Percentiles rank a stretch among this genome's conserved stretches.
Conservation (phyloP, 1,139 yeast species). For the Saccharomycopsis hybrid region DNA sequence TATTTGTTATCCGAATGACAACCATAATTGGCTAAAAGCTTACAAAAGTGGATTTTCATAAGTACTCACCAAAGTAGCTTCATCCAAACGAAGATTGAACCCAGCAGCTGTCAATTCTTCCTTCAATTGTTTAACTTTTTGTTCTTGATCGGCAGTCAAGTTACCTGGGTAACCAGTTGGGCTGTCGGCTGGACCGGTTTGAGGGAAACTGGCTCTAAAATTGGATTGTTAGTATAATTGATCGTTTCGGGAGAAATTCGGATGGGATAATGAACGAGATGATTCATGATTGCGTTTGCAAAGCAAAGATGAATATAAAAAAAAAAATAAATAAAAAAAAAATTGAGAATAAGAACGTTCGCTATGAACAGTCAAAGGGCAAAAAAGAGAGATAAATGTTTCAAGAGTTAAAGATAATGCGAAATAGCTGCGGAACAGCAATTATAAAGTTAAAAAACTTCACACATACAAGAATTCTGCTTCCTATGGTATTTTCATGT, state of each 20-base stretch:
- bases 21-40: background rate
- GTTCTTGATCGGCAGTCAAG: slow-evolving; percentile 62
- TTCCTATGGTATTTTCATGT: slow-evolving; percentile 5
- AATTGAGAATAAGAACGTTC: background rate
- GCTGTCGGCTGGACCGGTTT: slow-evolving; percentile 14
- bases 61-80: slow-evolving; percentile 54
- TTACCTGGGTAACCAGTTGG: slow-evolving; percentile 70
- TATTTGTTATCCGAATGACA: background rate
- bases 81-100: slow-evolving; percentile 71
- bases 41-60: background rate
- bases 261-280: background rate
- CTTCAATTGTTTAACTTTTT: slow-evolving; percentile 52
- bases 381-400: background rate
- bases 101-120: slow-evolving; percentile 56
- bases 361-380: background rate
- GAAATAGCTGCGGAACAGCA: background rate
- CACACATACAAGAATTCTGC: slow-evolving; percentile 15
- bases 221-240: slow-evolving; percentile 10
- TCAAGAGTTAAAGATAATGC: background rate
- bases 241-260: background rate
- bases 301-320: background rate
- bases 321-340: no score
- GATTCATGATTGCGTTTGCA: background rate
- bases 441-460: background rate
- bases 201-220: slow-evolving; percentile 21